Conservation (phyloP, 2,329 filamentous ascomycete genomes). For the Madurella fahalii region DNA sequence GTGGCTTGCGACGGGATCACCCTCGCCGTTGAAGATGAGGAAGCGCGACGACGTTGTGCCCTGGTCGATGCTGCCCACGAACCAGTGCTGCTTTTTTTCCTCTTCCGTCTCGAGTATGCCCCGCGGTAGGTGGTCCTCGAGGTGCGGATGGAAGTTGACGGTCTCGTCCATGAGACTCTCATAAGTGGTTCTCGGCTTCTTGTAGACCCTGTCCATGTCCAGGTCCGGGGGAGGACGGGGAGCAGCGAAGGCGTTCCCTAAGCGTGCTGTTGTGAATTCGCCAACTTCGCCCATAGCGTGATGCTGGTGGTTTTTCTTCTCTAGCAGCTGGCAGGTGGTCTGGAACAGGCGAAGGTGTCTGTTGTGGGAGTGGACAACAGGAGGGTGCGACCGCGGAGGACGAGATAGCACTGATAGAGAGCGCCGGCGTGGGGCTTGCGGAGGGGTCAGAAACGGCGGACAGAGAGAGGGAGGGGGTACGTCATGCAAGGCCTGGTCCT, state of each 20-base stretch:
- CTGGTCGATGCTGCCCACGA: constrained; percentile 85
- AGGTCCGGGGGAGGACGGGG: constrained; percentile 9
- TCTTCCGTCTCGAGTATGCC: constrained; percentile 27
- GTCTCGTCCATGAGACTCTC: constrained; percentile 5
- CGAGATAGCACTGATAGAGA: constrained; percentile 16
- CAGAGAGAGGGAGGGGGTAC: constrained; percentile 17
- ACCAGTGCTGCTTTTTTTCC: constrained; percentile 44
- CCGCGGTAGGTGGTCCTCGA: constrained; percentile 25
- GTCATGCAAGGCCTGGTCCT: constrained; percentile 25
- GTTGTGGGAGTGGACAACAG: constrained; percentile 1
- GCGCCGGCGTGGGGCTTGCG: constrained; percentile 16
- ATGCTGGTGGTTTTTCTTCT: neutral
- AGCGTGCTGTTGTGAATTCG: constrained; percentile 10
- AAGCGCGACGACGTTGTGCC: constrained; percentile 88
- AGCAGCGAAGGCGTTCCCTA: constrained; percentile 10
- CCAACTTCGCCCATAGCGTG: constrained; percentile 20
- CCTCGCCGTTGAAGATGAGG: constrained; percentile 79
- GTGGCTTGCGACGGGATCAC: constrained; percentile 74
- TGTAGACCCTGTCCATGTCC: constrained; percentile 14
- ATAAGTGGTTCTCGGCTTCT: constrained; percentile 15
- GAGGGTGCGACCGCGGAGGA: constrained; percentile 8
- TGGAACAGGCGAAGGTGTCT: constrained; percentile 16
- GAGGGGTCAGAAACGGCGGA: constrained; percentile 15
- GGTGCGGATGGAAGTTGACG: constrained; percentile 6
- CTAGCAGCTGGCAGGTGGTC: constrained; percentile 5